These are phyloP conservation scores for Amanita polypyramis DNA, from an alignment of 768 basidiomycete species.

Conservation along the genomic window DNA sequence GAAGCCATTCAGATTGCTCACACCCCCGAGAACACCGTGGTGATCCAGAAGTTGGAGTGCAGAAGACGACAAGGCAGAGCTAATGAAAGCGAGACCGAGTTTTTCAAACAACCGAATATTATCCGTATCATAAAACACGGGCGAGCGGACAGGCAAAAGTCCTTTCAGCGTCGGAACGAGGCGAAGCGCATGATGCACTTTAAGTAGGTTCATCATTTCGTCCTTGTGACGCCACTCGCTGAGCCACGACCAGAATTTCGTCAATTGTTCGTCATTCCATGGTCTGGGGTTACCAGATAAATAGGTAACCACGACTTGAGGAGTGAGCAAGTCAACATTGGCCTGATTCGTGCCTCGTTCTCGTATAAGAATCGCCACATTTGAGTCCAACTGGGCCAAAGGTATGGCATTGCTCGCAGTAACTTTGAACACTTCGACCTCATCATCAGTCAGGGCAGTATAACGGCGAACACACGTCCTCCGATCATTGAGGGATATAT, in stretches of 20 bases:
- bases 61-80: conserved; percentile 14
- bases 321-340: conserved; percentile 22
- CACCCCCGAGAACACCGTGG: conserved; percentile 12
- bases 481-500: background rate
- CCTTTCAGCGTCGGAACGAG: conserved; percentile 25
- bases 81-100: conserved; percentile 25
- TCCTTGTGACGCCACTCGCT: conserved; percentile 13
- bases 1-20: background rate
- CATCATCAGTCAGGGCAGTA: conserved; percentile 20
- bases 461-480: conserved; percentile 2
- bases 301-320: conserved; percentile 15
- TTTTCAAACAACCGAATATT: conserved; percentile 14
- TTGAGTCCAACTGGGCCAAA: conserved; percentile 17
- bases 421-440: conserved; percentile 18
- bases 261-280: conserved; percentile 22
- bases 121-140: conserved; percentile 17
- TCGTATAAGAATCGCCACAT: conserved; percentile 15
- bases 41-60: conserved; percentile 14
- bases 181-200: conserved; percentile 7
- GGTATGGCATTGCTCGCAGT: conserved; percentile 16
- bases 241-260: conserved; percentile 35
- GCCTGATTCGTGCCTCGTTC: conserved; percentile 15
- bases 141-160: conserved; percentile 14
- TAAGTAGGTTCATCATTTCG: background rate
- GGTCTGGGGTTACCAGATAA: conserved; percentile 12